These are phyloP conservation scores for Helianthus annuus DNA, from an alignment of 129 eudicot genomes.

Conservation along the genomic window HanXRQr2.0-SUNRISE NC_035435.2:112946600-112947099, in stretches of 20 bases:
- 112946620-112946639: constrained; percentile 37
- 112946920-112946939: constrained; percentile 65
- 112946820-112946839: constrained; percentile 71
- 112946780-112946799: constrained; percentile 54
- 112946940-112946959: constrained; percentile 51
- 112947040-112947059: constrained; percentile 66
- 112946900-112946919: constrained; percentile 57
- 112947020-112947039: constrained; percentile 63
- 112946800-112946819: constrained; percentile 65
- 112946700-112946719: constrained; percentile 57
- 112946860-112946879: constrained; percentile 41
- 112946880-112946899: constrained; percentile 57
- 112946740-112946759: background rate
- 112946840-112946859: constrained; percentile 56
- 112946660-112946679: constrained; percentile 52
- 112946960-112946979: constrained; percentile 70
- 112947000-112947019: constrained; percentile 50
- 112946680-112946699: constrained; percentile 44
- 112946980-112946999: constrained; percentile 71
- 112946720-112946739: constrained; percentile 7
- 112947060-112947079: constrained; percentile 46
- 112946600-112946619: constrained; percentile 40
- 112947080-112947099: background rate
- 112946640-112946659: constrained; percentile 61
- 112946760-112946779: background rate